These are phyloP conservation scores for Lichtheimia ramosa DNA, from an alignment of 371 early-diverging fungal genomes.

Conservation along the genomic window DNA sequence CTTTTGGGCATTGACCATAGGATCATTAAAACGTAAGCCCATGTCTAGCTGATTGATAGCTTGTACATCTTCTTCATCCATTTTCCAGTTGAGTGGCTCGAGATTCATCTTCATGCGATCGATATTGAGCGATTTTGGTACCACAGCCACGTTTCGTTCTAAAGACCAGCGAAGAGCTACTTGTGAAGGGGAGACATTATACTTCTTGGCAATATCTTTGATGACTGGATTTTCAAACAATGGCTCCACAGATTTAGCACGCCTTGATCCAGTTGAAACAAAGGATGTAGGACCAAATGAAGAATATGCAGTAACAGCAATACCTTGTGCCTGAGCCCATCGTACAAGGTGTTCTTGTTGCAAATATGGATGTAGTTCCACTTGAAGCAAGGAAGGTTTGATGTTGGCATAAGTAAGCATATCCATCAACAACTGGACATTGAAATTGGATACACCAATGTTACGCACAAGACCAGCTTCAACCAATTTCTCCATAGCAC, in stretches of 20 bases:
- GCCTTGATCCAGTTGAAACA: conserved; percentile 36
- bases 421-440: conserved; percentile 44
- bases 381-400: conserved; percentile 55
- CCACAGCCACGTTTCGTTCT: conserved; percentile 55
- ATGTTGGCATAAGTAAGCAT: conserved; percentile 50
- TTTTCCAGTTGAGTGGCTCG: conserved; percentile 24
- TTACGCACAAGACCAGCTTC: conserved; percentile 26
- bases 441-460: conserved; percentile 61
- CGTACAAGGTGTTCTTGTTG: conserved; percentile 53
- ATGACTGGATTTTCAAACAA: conserved; percentile 37
- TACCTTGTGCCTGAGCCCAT: conserved; percentile 22
- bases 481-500: conserved; percentile 28
- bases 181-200: conserved; percentile 45
- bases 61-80: conserved; percentile 35
- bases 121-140: conserved; percentile 63
- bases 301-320: conserved; percentile 63
- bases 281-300: conserved; percentile 63
- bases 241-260: conserved; percentile 24
- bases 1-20: conserved; percentile 22
- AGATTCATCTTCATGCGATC: conserved; percentile 50
- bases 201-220: conserved; percentile 39
- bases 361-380: conserved; percentile 70
- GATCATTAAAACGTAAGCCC: conserved; percentile 25
- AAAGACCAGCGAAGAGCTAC: conserved; percentile 59
- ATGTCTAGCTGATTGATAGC: conserved; percentile 28